These are phyloP conservation scores for Beauveria bassiana DNA, from an alignment of 2,329 filamentous ascomycete genomes.

Conservation along the genomic window DNA sequence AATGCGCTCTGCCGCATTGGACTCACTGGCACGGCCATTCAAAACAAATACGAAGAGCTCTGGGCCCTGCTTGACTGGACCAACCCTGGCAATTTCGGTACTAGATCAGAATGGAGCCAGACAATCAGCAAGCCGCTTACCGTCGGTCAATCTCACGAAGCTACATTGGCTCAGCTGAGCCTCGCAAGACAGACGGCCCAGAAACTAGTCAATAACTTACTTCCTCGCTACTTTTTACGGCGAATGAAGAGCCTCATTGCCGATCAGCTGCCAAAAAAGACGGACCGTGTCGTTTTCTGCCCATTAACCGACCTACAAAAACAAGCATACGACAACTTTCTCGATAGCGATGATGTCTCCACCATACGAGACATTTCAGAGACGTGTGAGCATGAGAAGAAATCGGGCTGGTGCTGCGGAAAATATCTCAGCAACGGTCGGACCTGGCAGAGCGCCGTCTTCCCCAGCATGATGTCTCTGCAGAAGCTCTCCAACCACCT, in stretches of 20 bases:
- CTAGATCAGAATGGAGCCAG: constrained; percentile 65
- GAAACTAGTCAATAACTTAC: constrained; percentile 76
- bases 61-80: constrained; percentile 98
- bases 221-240: constrained; percentile 84
- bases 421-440: constrained; percentile 50
- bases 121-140: constrained; percentile 74
- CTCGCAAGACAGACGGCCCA: constrained; percentile 73
- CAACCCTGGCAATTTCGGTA: constrained; percentile 66
- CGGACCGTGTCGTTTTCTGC: constrained; percentile 89
- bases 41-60: constrained; percentile 95
- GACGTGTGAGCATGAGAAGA: constrained; percentile 57
- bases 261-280: constrained; percentile 89
- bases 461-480: constrained; percentile 73
- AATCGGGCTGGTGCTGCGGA: constrained; percentile 74
- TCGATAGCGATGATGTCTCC: constrained; percentile 60
- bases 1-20: constrained; percentile 91
- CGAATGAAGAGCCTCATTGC: constrained; percentile 91
- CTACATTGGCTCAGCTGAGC: constrained; percentile 74
- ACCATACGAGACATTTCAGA: constrained; percentile 62
- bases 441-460: constrained; percentile 70
- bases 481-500: constrained; percentile 91
- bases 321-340: constrained; percentile 73
- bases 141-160: constrained; percentile 86
- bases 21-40: constrained; percentile 89
- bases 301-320: constrained; percentile 76